Base-by-base conservation (phyloP, 1,284 basidiomycete genomes). In the Fistulina hepatica region DNA sequence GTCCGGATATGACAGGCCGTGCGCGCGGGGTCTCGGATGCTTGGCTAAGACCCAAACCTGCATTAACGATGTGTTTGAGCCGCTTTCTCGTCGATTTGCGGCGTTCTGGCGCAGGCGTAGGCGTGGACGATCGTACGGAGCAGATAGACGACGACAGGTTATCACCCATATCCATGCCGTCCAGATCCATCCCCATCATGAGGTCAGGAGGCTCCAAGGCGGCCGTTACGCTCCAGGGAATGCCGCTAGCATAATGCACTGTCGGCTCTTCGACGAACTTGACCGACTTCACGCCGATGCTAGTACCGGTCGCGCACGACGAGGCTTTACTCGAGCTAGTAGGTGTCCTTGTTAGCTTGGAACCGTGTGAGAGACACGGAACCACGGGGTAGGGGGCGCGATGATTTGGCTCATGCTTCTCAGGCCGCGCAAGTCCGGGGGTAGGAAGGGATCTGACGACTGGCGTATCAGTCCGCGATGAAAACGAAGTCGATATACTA, bases 181-280 rank as follows among this genome's bases (percentile, higher is more conserved):
- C 60, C 12, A 62, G 43, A 36, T 63, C 59, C 37, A 61, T 54
- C n/a, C 57, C 56, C 56, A 60, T 58, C 15, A 9, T 34, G 8
- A 10, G 28, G 8, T 23, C 36, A 19, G 13, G 12, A 9, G 11
- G 9, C 21, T 22, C 26, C 41, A 47, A n/a, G 40, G 11, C 20
- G 16, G 33, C 36, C 37, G 50, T 46, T 9, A 51, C 27, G 33
- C 51, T 49, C 55, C 51, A 55, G 44, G 54, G 52, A 11, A 47
- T 54, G 26, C 48, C 48, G 31, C 49, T 55, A 21, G 58, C 55
- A 43, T 69, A 69, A 48, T 67, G 64, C 13, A 70, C 59, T 5
- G 59, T 65, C 13, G 67, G 66, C 37, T 58, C 57, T 26, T 69
- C 66, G 16, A 63, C 66, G 37, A 71, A 71, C 35, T 66, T 70